A percentile compares a stretch with the other conserved stretches of the same genome.
phyloP scores from a whole-genome alignment of 2,329 filamentous ascomycete genomes.

The Tolypocladium ovalisporum region DNA sequence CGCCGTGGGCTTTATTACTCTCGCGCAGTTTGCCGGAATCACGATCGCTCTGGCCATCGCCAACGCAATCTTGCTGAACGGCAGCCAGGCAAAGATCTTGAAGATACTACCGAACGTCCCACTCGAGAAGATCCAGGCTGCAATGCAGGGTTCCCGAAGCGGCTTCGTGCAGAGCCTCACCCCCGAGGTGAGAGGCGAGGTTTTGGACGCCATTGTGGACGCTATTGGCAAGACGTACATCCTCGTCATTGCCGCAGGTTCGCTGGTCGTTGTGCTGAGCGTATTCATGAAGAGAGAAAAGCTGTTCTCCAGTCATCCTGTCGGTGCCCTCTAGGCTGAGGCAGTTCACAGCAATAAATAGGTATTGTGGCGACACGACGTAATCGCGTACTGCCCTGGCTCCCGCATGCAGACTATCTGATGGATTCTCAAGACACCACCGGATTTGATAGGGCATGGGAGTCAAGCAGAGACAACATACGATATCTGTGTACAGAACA shows the following conservation, averaged over 20 bases:
- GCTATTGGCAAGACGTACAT: constrained; percentile 22
- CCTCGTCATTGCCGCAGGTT: constrained; percentile 19
- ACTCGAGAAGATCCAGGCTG: constrained; percentile 1
- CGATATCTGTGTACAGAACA: no score
- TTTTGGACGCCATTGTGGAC: constrained; percentile 19
- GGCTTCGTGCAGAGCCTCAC: neutral
- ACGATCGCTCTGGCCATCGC: constrained; percentile 21
- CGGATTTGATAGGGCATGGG: no score
- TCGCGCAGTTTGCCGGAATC: constrained; percentile 19
- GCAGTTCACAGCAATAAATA: neutral
- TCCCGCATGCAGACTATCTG: no score
- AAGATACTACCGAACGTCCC: constrained; percentile 3
- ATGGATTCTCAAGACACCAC: no score
- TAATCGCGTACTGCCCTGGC: no score
- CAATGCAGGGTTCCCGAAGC: constrained; percentile 4
- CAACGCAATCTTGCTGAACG: constrained; percentile 23
- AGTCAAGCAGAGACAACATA: no score
- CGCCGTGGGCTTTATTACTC: constrained; percentile 23
- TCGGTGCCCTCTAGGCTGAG: neutral
- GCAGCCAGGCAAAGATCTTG: neutral
- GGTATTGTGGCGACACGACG: no score
- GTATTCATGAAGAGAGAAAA: constrained; percentile 23
- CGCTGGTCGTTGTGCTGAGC: constrained; percentile 17
- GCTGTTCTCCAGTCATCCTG: constrained; percentile 11
- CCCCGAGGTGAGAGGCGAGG: constrained; percentile 8